Evolutionary conservation across 225 moss, liverwort and hornwort genomes (phyloP).

Genomic region (Bryoerythrophyllum caledonicum): DNA sequence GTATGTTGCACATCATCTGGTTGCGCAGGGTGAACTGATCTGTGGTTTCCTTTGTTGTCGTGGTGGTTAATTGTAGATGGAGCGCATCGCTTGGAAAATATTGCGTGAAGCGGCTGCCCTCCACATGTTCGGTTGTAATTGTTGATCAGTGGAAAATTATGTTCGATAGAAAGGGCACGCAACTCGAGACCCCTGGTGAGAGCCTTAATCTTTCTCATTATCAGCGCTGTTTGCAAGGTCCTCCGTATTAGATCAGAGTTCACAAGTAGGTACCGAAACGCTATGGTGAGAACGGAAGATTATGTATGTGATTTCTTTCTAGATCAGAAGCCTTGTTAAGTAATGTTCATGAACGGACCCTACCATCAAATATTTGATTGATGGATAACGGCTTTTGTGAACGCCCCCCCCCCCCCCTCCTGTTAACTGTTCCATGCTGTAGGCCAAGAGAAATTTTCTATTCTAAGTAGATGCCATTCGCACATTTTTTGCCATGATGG

Average conservation of each 20-base stretch:
- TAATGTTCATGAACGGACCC: conserved; percentile 1
- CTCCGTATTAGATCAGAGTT: background rate
- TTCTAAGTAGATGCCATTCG: background rate
- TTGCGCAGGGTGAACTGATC: conserved; percentile 4
- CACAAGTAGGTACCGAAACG: background rate
- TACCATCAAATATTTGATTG: background rate
- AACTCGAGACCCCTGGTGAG: conserved; percentile 48
- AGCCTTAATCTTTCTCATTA: conserved; percentile 12
- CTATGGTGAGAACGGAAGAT: conserved; percentile 1
- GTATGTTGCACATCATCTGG: background rate
- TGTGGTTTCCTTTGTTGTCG: conserved; percentile 10
- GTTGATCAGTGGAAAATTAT: conserved; percentile 61
- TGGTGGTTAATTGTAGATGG: conserved; percentile 44
- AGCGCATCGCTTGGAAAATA: conserved; percentile 58
- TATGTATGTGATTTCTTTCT: background rate
- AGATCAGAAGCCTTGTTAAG: background rate
- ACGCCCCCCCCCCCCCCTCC: background rate
- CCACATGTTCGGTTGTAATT: conserved; percentile 53
- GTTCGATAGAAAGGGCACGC: conserved; percentile 52
- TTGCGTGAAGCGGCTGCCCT: conserved; percentile 48
- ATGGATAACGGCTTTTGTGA: background rate
- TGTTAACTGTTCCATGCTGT: background rate
- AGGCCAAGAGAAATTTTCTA: background rate
- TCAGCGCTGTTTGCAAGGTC: conserved; percentile 10
- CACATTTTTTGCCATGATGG: background rate